Percentiles rank a stretch among this genome's conserved stretches.
Conservation (phyloP, 768 basidiomycete genomes). For the Punctularia strigosozonata region DNA sequence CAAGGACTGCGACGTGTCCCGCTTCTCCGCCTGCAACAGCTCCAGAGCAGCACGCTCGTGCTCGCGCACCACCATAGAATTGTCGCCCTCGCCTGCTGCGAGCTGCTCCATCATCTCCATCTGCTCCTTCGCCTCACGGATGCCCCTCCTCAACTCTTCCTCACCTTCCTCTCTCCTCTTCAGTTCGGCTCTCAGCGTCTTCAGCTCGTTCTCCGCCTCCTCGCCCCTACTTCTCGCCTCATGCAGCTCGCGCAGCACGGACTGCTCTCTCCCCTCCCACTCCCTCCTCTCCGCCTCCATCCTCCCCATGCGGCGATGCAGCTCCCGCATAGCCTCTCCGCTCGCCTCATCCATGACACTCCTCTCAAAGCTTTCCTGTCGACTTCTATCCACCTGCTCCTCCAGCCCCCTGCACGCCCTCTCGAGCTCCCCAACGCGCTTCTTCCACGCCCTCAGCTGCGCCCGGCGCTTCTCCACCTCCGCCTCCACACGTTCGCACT, state of each 20-base stretch:
- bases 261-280: slow-evolving; percentile 34
- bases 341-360: slow-evolving; percentile 81
- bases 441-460: slow-evolving; percentile 53
- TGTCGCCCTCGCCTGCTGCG: slow-evolving; percentile 13
- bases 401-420: slow-evolving; percentile 53
- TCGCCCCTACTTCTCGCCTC: slow-evolving; percentile 20
- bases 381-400: slow-evolving; percentile 79
- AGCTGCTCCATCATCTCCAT: slow-evolving; percentile 43
- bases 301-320: slow-evolving; percentile 61
- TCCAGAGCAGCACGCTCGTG: slow-evolving; percentile 41
- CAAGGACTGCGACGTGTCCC: slow-evolving; percentile 27
- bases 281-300: slow-evolving; percentile 29
- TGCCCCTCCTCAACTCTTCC: slow-evolving; percentile 38
- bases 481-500: slow-evolving; percentile 42
- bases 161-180: slow-evolving; percentile 41
- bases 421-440: slow-evolving; percentile 68
- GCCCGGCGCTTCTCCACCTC: slow-evolving; percentile 51
- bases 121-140: slow-evolving; percentile 45
- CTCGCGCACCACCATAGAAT: slow-evolving; percentile 19
- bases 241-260: slow-evolving; percentile 32
- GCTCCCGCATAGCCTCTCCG: slow-evolving; percentile 62
- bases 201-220: slow-evolving; percentile 8
- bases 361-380: slow-evolving; percentile 70
- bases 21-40: slow-evolving; percentile 31
- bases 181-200: slow-evolving; percentile 30